Conservation (phyloP, 192 early-diverging fungal genomes). For the Entophlyctis luteolus region DNA sequence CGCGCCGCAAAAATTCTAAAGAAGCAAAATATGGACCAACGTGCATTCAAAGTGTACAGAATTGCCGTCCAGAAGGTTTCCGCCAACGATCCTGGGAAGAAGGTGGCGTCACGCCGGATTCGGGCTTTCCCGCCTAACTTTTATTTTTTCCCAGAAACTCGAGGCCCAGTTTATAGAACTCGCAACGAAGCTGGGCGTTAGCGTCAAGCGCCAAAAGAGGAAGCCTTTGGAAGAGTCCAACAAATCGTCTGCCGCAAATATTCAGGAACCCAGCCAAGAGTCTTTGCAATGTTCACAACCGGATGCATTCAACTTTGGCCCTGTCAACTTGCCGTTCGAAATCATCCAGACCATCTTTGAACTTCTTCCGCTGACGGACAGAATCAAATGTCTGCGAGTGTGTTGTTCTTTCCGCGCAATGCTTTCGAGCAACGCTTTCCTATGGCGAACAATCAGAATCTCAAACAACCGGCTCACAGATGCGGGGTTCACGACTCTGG, state of each 20-base stretch:
- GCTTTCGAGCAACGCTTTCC: conserved; percentile 21
- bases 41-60: conserved; percentile 18
- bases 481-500: neutral
- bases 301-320: conserved; percentile 17
- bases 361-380: conserved; percentile 5
- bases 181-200: conserved; percentile 6
- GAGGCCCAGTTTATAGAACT: conserved; percentile 1
- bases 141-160: neutral
- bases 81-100: conserved; percentile 1
- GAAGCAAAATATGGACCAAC: neutral
- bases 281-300: neutral
- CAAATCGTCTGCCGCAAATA: neutral
- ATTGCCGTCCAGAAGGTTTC: neutral
- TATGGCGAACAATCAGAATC: conserved; percentile 10
- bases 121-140: neutral
- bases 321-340: conserved; percentile 21
- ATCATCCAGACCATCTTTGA: conserved; percentile 16
- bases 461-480: neutral
- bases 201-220: conserved; percentile 3
- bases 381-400: conserved; percentile 17
- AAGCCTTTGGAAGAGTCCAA: neutral
- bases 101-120: neutral
- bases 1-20: conserved; percentile 9
- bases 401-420: conserved; percentile 2
- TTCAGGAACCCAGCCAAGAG: neutral